A percentile compares a stretch with the other conserved stretches of the same genome.
Conservation (phyloP, 2,329 filamentous ascomycete genomes). For the Bertia moriformis region DNA sequence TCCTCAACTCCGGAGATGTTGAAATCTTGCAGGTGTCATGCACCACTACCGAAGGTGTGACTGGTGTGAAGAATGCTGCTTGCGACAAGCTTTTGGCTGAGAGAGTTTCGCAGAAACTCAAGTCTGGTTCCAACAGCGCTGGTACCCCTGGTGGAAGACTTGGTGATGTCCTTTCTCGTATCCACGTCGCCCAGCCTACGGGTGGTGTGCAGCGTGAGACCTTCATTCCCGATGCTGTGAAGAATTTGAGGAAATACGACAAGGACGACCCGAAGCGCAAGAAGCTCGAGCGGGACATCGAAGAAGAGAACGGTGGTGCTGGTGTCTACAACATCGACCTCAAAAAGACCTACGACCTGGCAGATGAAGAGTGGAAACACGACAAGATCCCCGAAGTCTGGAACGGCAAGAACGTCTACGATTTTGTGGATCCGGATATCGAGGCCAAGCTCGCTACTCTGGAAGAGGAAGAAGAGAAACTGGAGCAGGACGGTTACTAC, state of each 20-base stretch:
- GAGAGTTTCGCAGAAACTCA: slow-evolving; percentile 87
- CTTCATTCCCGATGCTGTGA: slow-evolving; percentile 76
- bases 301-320: slow-evolving; percentile 83
- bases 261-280: slow-evolving; percentile 75
- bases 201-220: slow-evolving; percentile 68
- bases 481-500: slow-evolving; percentile 87
- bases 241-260: slow-evolving; percentile 75
- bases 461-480: slow-evolving; percentile 87
- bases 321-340: slow-evolving; percentile 94
- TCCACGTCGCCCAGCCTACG: slow-evolving; percentile 91
- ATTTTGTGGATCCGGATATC: slow-evolving; percentile 94
- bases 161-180: slow-evolving; percentile 79
- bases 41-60: slow-evolving; percentile 86
- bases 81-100: slow-evolving; percentile 88
- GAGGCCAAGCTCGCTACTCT: slow-evolving; percentile 80
- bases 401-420: slow-evolving; percentile 92
- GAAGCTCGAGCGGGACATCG: slow-evolving; percentile 69
- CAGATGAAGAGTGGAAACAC: slow-evolving; percentile 84
- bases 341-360: slow-evolving; percentile 74
- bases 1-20: slow-evolving; percentile 77
- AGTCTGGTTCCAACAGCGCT: slow-evolving; percentile 67
- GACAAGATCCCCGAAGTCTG: slow-evolving; percentile 90
- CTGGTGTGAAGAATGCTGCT: slow-evolving; percentile 84
- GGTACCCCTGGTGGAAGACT: slow-evolving; percentile 69
- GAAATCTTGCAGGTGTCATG: slow-evolving; percentile 89